Percentiles rank a stretch among this genome's conserved stretches.
phyloP scores from a whole-genome alignment of 192 early-diverging fungal species.

The Rhizoclosmatium sp. region DNA sequence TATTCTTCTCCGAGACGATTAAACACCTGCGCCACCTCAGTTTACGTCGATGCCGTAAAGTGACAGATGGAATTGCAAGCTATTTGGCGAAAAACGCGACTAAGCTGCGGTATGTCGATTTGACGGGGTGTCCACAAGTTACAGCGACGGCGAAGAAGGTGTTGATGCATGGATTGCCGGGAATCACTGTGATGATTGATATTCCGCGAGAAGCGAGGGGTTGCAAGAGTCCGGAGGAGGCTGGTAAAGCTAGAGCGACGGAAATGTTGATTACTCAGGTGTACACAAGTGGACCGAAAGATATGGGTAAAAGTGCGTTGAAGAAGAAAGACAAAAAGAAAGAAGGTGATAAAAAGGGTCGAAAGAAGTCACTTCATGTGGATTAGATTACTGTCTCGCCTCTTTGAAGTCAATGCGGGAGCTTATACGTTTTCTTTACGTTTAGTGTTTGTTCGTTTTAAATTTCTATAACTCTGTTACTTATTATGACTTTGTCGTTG shows the following conservation, averaged over 20 bases:
- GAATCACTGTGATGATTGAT: constrained; percentile 20
- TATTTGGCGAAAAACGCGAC: constrained; percentile 42
- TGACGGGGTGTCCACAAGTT: constrained; percentile 48
- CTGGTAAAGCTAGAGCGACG: constrained; percentile 35
- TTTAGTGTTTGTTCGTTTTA: background rate
- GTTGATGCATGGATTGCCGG: constrained; percentile 18
- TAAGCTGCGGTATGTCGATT: constrained; percentile 32
- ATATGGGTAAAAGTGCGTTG: constrained; percentile 21
- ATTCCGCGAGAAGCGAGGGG: constrained; percentile 26
- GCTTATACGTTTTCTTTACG: background rate
- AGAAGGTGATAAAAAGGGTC: constrained; percentile 27
- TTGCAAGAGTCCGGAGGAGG: constrained; percentile 25
- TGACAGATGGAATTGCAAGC: constrained; percentile 50
- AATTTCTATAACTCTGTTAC: background rate
- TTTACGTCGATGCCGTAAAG: constrained; percentile 49
- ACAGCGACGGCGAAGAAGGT: constrained; percentile 30
- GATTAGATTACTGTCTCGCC: background rate
- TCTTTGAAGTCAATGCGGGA: background rate
- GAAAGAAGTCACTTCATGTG: background rate
- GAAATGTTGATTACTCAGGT: constrained; percentile 43
- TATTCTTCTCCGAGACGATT: constrained; percentile 49
- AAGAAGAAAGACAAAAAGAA: constrained; percentile 37
- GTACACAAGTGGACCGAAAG: constrained; percentile 46
- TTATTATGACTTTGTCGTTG: too few relatives aligned
- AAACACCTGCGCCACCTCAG: constrained; percentile 40